A percentile compares a stretch with the other conserved stretches of the same genome.
These are phyloP conservation scores for Anthracocystis setariae DNA, from an alignment of 1,284 basidiomycete genomes.

Conservation along the genomic window DNA sequence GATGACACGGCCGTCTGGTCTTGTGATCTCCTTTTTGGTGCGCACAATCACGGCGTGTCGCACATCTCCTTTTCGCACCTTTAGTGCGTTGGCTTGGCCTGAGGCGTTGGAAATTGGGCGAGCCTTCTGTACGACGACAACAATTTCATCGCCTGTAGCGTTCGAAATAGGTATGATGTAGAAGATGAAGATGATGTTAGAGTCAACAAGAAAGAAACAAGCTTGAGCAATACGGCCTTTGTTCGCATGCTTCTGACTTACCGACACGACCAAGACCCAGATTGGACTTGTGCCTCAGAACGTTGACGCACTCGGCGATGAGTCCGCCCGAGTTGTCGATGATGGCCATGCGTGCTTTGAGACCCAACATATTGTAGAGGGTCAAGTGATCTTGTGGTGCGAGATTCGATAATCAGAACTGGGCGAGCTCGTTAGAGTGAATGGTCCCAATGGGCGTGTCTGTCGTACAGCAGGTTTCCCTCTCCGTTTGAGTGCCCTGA, in stretches of 20 bases:
- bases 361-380: conserved; percentile 60
- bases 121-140: conserved; percentile 93
- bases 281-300: conserved; percentile 90
- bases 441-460: too few species aligned
- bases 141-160: conserved; percentile 86
- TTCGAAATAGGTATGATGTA: conserved; percentile 69
- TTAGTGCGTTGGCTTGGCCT: conserved; percentile 70
- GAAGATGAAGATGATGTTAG: conserved; percentile 9
- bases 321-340: conserved; percentile 99
- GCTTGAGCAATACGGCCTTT: neutral
- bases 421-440: neutral
- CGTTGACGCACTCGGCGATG: conserved; percentile 94
- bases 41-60: conserved; percentile 93
- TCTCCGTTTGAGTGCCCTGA: too few species aligned
- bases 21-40: conserved; percentile 80
- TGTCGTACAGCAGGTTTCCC: too few species aligned
- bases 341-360: conserved; percentile 72
- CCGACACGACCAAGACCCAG: conserved; percentile 76
- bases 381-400: neutral
- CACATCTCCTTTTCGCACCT: conserved; percentile 88
- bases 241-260: conserved; percentile 51
- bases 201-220: neutral
- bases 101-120: conserved; percentile 74
- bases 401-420: neutral
- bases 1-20: conserved; percentile 86